Evolutionary conservation across 768 basidiomycete genomes (phyloP).

Genomic region (Phylloporus arenicola): DNA sequence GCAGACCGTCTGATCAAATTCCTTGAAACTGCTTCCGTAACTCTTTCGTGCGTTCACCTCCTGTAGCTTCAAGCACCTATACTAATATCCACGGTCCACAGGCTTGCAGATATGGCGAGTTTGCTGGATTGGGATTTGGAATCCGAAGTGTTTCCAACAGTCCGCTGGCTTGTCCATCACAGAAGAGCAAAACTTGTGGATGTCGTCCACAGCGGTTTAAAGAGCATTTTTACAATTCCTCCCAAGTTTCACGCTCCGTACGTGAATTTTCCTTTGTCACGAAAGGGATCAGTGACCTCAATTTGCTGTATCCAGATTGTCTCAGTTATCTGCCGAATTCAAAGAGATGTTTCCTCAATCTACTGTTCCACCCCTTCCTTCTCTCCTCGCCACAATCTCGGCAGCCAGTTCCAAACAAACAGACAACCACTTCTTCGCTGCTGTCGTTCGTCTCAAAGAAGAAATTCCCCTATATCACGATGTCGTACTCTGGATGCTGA

Average conservation of each 20-base stretch:
- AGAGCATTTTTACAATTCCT: conserved; percentile 77
- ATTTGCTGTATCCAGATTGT: conserved; percentile 7
- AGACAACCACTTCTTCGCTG: conserved; percentile 74
- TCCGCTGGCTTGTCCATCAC: conserved; percentile 88
- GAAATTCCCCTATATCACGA: conserved; percentile 67
- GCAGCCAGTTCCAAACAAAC: conserved; percentile 56
- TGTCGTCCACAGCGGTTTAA: conserved; percentile 68
- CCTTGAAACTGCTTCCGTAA: conserved; percentile 66
- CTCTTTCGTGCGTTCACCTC: conserved; percentile 57
- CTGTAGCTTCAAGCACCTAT: neutral
- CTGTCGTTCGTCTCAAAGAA: conserved; percentile 67
- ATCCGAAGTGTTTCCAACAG: conserved; percentile 81
- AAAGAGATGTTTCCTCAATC: conserved; percentile 51
- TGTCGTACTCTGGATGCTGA: conserved; percentile 88
- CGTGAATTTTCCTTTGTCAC: conserved; percentile 24
- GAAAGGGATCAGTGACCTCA: neutral
- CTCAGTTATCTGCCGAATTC: conserved; percentile 56
- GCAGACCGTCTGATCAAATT: conserved; percentile 73
- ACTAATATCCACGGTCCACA: conserved; percentile 23
- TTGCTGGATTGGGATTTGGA: conserved; percentile 81
- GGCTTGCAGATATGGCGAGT: conserved; percentile 74
- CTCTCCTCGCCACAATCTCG: conserved; percentile 72
- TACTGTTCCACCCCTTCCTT: conserved; percentile 63
- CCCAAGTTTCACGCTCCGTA: conserved; percentile 57
- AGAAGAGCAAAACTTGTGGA: conserved; percentile 88